Base-by-base conservation (phyloP, 192 early-diverging fungal species). In the Hyaloraphidium curvatum region DNA sequence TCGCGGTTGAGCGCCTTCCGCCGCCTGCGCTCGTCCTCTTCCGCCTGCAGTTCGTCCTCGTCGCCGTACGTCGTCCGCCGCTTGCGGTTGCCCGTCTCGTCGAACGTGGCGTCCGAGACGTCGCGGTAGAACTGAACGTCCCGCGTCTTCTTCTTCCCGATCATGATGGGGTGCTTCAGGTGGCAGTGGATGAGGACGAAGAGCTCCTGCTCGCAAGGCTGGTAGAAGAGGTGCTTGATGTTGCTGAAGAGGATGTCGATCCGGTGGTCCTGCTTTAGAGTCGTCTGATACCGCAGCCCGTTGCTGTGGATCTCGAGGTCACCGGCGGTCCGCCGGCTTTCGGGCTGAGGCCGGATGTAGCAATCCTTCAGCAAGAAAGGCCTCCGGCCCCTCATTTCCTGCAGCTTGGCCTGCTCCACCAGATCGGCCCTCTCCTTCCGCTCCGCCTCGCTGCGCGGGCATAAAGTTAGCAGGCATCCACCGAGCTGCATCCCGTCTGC, bases 91-190 rank as follows among this genome's bases (percentile, higher is more conserved):
- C 91, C 91, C 22, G 95, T 99, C 68, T 99, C 95, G 63, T 99
- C 92, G 65, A 86, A 92, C 39, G 79, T 79, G 1, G 84, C 84
- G 53, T 99, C 95, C 1, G 85, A 79, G 1, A 93, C 91, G 58
- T 96, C 92, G 54, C 89, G 81, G 62, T 91, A 96, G 70, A 99
- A 97, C 70, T 99, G 95, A 37, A 99, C 82, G 63, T 99, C 92
- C 74, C 83, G 65, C 5, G 82, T 90, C 67, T 97, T 99, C 73
- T 92, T 94, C 70, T 95, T 93, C 35, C 89, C 91, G 65, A 97
- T 81, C 78, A 99, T 86, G 54, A 99, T 84, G 2, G 89, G 88
- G 67, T 97, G 87, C 65, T 88, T 90, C 26, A 99, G 77, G 50
- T 99, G 92, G 25, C 91, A 70, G 60, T 99, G 95, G 52, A 99